phyloP scores from a whole-genome alignment of 148 eudicot genomes.

The Dysphania ambrosioides region DNA sequence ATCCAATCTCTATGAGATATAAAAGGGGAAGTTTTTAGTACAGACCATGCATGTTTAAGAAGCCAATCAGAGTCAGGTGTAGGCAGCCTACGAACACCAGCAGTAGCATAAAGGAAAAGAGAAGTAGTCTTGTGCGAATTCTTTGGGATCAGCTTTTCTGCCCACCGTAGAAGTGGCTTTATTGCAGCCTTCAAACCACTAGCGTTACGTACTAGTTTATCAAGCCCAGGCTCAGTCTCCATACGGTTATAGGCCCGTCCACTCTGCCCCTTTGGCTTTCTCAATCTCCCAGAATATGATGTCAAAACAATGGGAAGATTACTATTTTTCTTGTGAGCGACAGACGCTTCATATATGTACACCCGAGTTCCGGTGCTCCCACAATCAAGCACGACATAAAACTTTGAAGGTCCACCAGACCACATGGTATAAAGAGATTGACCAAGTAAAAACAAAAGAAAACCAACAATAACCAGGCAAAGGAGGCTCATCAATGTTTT shows the following conservation, averaged over 20 bases:
- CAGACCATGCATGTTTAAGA: conserved; percentile 73
- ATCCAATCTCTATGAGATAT: conserved; percentile 79
- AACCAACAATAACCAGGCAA: conserved; percentile 55
- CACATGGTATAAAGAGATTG: conserved; percentile 50
- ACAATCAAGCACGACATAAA: conserved; percentile 86
- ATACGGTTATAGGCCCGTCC: conserved; percentile 92
- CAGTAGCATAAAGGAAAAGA: conserved; percentile 88
- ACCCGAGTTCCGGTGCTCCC: conserved; percentile 98
- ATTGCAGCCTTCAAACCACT: conserved; percentile 69
- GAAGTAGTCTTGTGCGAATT: conserved; percentile 72
- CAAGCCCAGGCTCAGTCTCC: conserved; percentile 99
- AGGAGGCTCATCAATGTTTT: conserved; percentile 49
- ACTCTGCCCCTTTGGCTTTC: conserved; percentile 55
- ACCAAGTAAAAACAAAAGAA: conserved; percentile 38
- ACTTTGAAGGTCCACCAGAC: conserved; percentile 65
- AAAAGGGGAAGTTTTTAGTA: conserved; percentile 66
- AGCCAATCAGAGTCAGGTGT: conserved; percentile 86
- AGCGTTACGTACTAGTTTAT: conserved; percentile 78
- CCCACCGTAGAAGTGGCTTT: conserved; percentile 87
- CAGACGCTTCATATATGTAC: conserved; percentile 74
- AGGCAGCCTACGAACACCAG: conserved; percentile 94
- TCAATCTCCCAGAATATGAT: conserved; percentile 62
- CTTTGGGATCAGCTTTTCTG: conserved; percentile 81
- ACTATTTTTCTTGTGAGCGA: conserved; percentile 50
- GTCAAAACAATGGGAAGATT: conserved; percentile 70